Evolutionary conservation across 345 rosid species (phyloP), one percentile per base, ranked within the genome.

Genomic region (Anastatica hierochuntica): DNA sequence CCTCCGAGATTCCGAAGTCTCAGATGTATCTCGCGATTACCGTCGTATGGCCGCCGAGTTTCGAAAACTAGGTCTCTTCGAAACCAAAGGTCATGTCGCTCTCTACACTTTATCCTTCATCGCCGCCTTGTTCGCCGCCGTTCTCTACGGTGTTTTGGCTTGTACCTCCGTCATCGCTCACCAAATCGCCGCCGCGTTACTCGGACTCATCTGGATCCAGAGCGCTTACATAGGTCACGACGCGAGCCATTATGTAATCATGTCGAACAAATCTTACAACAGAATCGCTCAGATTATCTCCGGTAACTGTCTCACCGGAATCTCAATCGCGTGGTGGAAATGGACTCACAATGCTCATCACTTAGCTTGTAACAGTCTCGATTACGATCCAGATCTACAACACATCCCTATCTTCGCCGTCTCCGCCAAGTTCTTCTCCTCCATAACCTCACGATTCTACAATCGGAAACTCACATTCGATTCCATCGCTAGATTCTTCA

Each of bases 281-380:
- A 75, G 60, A 54, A 0, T 76, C 4, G 80, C 78, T 15, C 98
- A 92, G 53, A 34, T 92, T 10, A 10, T 92, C 2, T 53, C 97
- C n/a, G 98, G 98, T 5, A 92, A 88, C 71, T 85, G 94, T 46
- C 45, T 85, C 0, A 88, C 98, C 26, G 98, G 98, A 8, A 92
- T 92, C 29, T 85, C 95, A 43, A 92, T 92, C 57, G 98, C 97
- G 7, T 88, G 98, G 98, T 92, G 98, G 98, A 92, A 92, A 58
- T 88, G 98, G 95, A 92, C 97, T 14, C 98, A 92, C 53, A 92
- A 92, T 47, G 95, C 90, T 2, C 98, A 92, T 52, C 98, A 92
- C 45, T 35, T 92, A 11, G 85, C 98, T n/a, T 80, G 88, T 67
- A 92, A 92, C 56, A 85, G 95, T 38, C 89, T 92, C 3, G 98